These are phyloP conservation scores for Aspergillus sp. DNA, from an alignment of 2,329 filamentous ascomycete genomes.

Conservation along the genomic window DNA sequence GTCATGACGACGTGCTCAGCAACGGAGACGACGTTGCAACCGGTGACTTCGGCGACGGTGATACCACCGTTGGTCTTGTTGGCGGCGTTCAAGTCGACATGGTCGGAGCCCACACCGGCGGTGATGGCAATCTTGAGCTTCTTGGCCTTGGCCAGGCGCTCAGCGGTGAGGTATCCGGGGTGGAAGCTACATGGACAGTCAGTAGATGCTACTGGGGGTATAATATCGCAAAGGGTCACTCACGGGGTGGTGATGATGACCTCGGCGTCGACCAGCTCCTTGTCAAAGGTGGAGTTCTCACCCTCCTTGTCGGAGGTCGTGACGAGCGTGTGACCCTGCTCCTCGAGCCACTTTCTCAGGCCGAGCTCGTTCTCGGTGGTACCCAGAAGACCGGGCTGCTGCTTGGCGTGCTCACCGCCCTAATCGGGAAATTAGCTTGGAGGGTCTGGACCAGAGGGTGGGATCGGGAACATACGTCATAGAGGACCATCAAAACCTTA, in stretches of 20 bases:
- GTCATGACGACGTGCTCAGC: slow-evolving; percentile 99
- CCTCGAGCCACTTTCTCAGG: slow-evolving; percentile 95
- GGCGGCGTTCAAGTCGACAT: slow-evolving; percentile 93
- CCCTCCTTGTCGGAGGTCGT: slow-evolving; percentile 98
- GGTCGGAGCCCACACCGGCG: slow-evolving; percentile 96
- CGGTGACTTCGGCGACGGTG: slow-evolving; percentile 96
- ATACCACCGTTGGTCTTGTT: slow-evolving; percentile 98
- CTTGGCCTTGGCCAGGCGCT: slow-evolving; percentile 96
- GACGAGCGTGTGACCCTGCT: slow-evolving; percentile 91
- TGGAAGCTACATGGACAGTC: slow-evolving; percentile 70
- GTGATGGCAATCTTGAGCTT: slow-evolving; percentile 97
- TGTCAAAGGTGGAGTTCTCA: slow-evolving; percentile 87
- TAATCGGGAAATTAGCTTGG: slow-evolving; percentile 25
- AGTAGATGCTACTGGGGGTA: too few relatives aligned
- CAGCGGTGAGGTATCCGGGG: slow-evolving; percentile 93
- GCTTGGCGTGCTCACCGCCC: slow-evolving; percentile 79
- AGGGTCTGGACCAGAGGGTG: background rate
- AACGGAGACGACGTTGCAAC: slow-evolving; percentile 97
- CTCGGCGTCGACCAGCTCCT: slow-evolving; percentile 94
- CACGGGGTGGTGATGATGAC: slow-evolving; percentile 99
- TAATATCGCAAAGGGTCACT: slow-evolving; percentile 23
- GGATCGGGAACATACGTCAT: slow-evolving; percentile 65
- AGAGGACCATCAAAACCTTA: slow-evolving; percentile 91
- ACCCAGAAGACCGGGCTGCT: slow-evolving; percentile 85
- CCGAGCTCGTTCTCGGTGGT: slow-evolving; percentile 99